Evolutionary conservation across 139 green algal species (phyloP).

Genomic region (Tetratostichococcus sp.): DNA sequence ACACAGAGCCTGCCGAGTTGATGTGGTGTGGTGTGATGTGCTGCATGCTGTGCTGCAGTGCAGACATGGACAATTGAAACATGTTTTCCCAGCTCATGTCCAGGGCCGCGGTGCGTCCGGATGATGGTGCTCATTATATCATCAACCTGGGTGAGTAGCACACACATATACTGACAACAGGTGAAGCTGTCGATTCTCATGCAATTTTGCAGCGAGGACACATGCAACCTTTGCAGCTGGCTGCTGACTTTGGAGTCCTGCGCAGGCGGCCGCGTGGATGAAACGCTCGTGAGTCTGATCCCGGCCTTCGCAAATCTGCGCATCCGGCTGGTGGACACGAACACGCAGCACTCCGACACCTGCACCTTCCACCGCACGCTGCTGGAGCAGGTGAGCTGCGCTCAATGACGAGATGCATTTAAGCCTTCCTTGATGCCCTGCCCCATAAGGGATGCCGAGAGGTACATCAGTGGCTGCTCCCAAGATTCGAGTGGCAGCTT

Average conservation of each 20-base stretch:
- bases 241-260: no score
- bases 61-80: no score
- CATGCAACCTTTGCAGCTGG: no score
- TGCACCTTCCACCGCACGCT: conserved; percentile 19
- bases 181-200: no score
- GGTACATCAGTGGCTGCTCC: no score
- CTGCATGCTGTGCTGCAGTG: background rate
- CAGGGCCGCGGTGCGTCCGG: conserved; percentile 6
- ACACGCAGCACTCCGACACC: conserved; percentile 16
- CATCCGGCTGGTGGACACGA: conserved; percentile 13
- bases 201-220: no score
- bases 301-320: conserved; percentile 12
- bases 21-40: no score
- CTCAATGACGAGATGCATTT: no score
- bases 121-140: conserved; percentile 18
- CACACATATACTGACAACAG: no score
- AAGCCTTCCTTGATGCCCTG: no score
- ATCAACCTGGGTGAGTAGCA: conserved; percentile 10
- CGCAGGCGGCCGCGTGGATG: conserved; percentile 8
- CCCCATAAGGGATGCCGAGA: no score
- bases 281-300: conserved; percentile 4
- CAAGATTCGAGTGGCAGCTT: background rate
- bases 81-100: conserved; percentile 3
- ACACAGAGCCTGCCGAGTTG: no score
- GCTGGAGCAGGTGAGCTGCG: conserved; percentile 11